Conservation (phyloP, 306 rosid genomes). For the Acacia acuminata region DNA sequence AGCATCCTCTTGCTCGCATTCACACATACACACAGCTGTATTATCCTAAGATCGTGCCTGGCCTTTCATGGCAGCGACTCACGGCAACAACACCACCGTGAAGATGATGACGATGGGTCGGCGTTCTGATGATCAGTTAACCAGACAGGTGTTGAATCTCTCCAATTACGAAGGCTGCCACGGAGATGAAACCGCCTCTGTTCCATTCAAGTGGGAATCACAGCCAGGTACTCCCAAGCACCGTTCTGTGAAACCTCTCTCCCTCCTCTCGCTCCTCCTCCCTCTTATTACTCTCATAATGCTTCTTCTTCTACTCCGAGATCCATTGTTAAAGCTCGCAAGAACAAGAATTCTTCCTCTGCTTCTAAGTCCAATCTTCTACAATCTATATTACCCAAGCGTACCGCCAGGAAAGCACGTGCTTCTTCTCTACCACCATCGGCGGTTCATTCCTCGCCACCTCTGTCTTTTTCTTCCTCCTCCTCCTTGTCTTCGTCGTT, state of each 20-base stretch:
- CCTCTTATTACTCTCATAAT: not conserved
- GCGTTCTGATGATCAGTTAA: not conserved
- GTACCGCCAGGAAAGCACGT: not conserved
- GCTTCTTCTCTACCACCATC: not conserved
- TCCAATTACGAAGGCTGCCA: conserved; percentile 8
- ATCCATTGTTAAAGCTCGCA: not conserved
- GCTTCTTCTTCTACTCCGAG: not conserved
- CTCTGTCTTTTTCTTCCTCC: not conserved
- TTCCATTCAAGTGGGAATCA: conserved; percentile 12
- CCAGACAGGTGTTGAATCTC: not conserved
- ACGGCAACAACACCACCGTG: not conserved
- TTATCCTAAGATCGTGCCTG: not conserved
- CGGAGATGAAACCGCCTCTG: not conserved
- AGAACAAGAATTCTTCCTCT: not conserved
- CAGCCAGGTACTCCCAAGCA: conserved; percentile 15
- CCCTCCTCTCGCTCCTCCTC: conserved; percentile 9
- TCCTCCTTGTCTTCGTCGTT: not conserved
- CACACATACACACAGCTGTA: not conserved
- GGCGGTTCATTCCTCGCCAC: not conserved
- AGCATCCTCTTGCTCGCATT: not conserved
- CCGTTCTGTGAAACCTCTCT: not conserved
- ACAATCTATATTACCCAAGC: conserved; percentile 2
- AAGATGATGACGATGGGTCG: not conserved
- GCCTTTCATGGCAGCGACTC: conserved; percentile 5
- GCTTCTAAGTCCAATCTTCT: not conserved